Base-by-base conservation (phyloP, 73 alveolate genomes). In the Blepharisma japonicum region DNA sequence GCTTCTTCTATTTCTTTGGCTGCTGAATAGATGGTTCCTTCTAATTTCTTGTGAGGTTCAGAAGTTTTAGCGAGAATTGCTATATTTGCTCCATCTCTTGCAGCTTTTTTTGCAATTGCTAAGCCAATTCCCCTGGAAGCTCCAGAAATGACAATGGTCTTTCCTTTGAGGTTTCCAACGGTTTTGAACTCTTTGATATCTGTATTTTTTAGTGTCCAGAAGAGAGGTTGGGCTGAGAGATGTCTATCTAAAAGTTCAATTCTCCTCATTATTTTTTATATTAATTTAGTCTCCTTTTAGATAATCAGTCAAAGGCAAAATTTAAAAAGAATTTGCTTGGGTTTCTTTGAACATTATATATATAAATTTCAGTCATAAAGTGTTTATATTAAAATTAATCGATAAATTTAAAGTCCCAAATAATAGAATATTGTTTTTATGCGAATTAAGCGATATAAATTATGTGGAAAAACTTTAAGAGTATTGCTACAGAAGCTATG, bases 61-160 rank as follows among this genome's bases (percentile, higher is more conserved):
- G 87, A 89, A 14, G 98, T 92, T 79, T 92, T 92, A 9, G 96
- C 98, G 4, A 90, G 90, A 56, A 92, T 89, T 6, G 87, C 98
- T 48, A 92, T 86, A 79, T 92, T 92, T 27, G 98, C 98, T 49
- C 97, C 98, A 83, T 92, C 98, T 80, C 70, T 77, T 9, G 98
- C 98, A 14, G 94, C 94, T 83, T 81, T 92, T 11, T 80, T 55
- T 6, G 92, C 98, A 71, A 92, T 89, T 20, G 94, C 93, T 18
- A 92, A 85, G 0, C 98, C 98, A 71, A 92, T 87, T 8, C 98
- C 97, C 86, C 98, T 92, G 27, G 93, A 81, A 49, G 92, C 98
- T 67, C 98, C 98, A 67, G 96, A 74, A 70, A 92, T 86, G 68
- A 92, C 82, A 6, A 92, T 67, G 49, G 96, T 89, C 70, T 92